A percentile compares a stretch with the other conserved stretches of the same genome.
Conservation (phyloP, 768 basidiomycete genomes). For the Boletus subparvulus region DNA sequence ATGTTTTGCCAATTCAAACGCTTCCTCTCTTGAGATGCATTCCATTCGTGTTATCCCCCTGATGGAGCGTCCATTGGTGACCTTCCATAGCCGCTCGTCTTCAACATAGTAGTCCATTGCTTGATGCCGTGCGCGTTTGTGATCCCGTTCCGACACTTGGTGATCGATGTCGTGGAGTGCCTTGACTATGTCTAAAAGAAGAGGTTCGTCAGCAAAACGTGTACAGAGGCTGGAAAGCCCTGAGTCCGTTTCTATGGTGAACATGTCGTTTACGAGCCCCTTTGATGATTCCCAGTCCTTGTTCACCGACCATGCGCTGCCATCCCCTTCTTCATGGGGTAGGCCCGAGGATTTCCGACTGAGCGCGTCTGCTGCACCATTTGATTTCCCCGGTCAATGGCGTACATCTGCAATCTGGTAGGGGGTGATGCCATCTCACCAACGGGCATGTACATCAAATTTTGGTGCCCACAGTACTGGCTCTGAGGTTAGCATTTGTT, state of each 20-base stretch:
- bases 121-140: not conserved
- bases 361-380: constrained; percentile 32
- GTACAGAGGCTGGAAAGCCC: not conserved
- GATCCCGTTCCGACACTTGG: not conserved
- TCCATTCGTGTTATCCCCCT: too few relatives aligned
- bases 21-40: too few relatives aligned
- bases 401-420: not conserved
- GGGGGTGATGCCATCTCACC: constrained; percentile 27
- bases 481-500: constrained; percentile 24
- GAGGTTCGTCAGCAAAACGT: not conserved
- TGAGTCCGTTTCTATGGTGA: not conserved
- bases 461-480: constrained; percentile 10
- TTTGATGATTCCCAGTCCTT: constrained; percentile 21
- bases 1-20: too few relatives aligned
- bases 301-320: constrained; percentile 33
- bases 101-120: not conserved
- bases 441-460: constrained; percentile 34
- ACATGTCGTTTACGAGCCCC: not conserved
- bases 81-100: too few relatives aligned
- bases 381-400: constrained; percentile 24
- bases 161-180: not conserved
- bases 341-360: constrained; percentile 8
- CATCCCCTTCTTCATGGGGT: constrained; percentile 19
- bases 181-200: not conserved
- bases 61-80: too few relatives aligned